Conservation (phyloP, 2,329 filamentous ascomycete species). For the Aspergillus novoparasiticus region DNA sequence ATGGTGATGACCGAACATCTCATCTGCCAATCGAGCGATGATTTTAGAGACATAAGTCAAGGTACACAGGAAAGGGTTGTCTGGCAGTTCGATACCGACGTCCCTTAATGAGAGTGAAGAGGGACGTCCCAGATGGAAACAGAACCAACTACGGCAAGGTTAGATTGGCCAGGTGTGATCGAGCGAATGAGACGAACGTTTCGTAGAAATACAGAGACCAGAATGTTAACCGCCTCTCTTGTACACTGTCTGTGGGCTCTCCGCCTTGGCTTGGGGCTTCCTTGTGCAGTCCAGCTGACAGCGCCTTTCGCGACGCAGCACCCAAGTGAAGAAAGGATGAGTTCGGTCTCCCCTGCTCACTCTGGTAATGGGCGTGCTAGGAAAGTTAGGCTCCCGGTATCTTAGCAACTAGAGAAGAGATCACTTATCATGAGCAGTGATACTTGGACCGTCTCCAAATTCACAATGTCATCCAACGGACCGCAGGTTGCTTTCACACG, state of each 20-base stretch:
- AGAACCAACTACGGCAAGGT: constrained; percentile 42
- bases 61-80: constrained; percentile 43
- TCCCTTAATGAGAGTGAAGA: constrained; percentile 44
- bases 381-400: constrained; percentile 5
- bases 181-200: constrained; percentile 35
- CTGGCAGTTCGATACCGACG: constrained; percentile 38
- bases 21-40: constrained; percentile 44
- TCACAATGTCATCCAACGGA: constrained; percentile 48
- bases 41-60: constrained; percentile 42
- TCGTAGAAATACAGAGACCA: constrained; percentile 49
- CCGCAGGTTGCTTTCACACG: constrained; percentile 44
- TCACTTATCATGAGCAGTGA: constrained; percentile 51
- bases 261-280: constrained; percentile 35
- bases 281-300: constrained; percentile 50
- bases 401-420: background rate
- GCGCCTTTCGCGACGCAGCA: constrained; percentile 45
- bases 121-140: constrained; percentile 47
- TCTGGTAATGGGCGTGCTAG: constrained; percentile 46
- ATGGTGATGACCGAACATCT: constrained; percentile 46
- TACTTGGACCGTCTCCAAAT: constrained; percentile 48
- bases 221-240: constrained; percentile 43
- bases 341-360: constrained; percentile 49
- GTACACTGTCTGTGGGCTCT: constrained; percentile 36
- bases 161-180: background rate
- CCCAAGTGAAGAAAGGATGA: constrained; percentile 47